Percentiles rank a stretch among this genome's conserved stretches.
phyloP scores from a whole-genome alignment of 768 basidiomycete species.

The Albatrellus ellisii region DNA sequence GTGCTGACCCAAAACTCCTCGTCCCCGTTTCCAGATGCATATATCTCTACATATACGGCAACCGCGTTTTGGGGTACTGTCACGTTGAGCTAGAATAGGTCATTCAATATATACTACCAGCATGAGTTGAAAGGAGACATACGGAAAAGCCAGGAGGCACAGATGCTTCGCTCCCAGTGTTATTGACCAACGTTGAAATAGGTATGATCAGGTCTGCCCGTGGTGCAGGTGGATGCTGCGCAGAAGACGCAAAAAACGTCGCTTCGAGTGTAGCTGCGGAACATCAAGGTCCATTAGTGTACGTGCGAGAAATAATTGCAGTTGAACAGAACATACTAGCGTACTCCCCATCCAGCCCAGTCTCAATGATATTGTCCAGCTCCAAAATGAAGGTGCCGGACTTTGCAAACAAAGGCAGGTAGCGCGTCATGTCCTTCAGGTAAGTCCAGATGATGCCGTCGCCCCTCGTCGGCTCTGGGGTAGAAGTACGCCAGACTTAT shows the following conservation, averaged over 20 bases:
- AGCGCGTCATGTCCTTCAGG: conserved; percentile 64
- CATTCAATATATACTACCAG: not conserved
- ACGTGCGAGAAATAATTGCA: not conserved
- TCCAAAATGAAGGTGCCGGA: conserved; percentile 60
- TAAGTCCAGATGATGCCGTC: conserved; percentile 72
- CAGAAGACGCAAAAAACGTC: conserved; percentile 57
- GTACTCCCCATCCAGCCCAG: conserved; percentile 51
- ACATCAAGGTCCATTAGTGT: not conserved
- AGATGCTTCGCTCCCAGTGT: conserved; percentile 58
- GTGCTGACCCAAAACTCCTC: conserved; percentile 68
- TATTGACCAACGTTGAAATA: conserved; percentile 47
- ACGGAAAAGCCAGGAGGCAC: conserved; percentile 68
- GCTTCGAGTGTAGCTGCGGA: conserved; percentile 48
- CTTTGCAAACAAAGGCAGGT: conserved; percentile 54
- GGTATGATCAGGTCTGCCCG: conserved; percentile 57
- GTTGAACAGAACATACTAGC: conserved; percentile 32
- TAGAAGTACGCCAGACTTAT: conserved; percentile 69
- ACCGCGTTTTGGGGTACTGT: conserved; percentile 61
- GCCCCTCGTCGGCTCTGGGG: conserved; percentile 54
- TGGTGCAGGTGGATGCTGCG: conserved; percentile 39
- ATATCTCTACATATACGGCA: conserved; percentile 54
- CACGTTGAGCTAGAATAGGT: conserved; percentile 37
- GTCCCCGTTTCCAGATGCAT: conserved; percentile 49
- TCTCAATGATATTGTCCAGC: conserved; percentile 53
- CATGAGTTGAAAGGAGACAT: conserved; percentile 7